A percentile compares a stretch with the other conserved stretches of the same genome.
Conservation (phyloP, 441 rosid genomes). For the Sinapis alba region DNA sequence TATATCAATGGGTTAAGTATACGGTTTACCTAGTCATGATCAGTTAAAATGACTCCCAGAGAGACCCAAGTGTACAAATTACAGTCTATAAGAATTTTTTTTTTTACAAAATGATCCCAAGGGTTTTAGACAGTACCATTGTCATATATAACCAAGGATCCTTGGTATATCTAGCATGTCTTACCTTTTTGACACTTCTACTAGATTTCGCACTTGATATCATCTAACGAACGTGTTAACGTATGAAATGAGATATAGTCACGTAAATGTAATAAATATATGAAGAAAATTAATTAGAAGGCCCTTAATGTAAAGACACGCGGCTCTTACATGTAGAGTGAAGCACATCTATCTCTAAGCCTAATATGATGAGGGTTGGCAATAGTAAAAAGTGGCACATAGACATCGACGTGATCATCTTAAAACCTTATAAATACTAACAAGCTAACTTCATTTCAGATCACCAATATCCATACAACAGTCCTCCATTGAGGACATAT, state of each 20-base stretch:
- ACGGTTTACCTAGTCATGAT: too few species aligned
- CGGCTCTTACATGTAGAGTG: background rate
- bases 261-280: background rate
- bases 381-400: background rate
- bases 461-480: constrained; percentile 1
- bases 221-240: constrained; percentile 5
- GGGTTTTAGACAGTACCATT: background rate
- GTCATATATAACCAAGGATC: background rate
- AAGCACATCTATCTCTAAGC: constrained; percentile 7
- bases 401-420: background rate
- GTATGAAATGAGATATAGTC: background rate
- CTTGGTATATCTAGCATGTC: background rate
- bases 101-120: background rate
- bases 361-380: constrained; percentile 5
- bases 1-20: too few species aligned
- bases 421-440: constrained; percentile 7
- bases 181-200: too few species aligned
- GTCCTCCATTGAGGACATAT: background rate
- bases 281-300: background rate
- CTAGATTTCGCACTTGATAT: background rate
- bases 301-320: background rate
- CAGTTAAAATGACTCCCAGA: too few species aligned
- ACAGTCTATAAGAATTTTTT: background rate
- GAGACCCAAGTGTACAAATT: background rate
- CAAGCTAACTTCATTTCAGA: background rate